Conservation (phyloP, 2,329 filamentous ascomycete species). For the Colletotrichum lentis region DNA sequence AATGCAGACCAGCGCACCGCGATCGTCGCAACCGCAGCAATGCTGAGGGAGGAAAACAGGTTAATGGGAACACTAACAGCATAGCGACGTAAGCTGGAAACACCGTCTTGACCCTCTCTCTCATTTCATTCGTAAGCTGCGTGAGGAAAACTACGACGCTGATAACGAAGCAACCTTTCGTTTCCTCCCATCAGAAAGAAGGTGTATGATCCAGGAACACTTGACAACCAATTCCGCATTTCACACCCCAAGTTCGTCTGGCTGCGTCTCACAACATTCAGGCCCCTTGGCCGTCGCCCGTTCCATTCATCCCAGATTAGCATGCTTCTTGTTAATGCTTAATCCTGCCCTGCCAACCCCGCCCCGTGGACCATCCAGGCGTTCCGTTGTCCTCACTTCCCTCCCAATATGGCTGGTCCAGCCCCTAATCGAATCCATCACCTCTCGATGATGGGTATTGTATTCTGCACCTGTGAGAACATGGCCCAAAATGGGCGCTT, state of each 20-base stretch:
- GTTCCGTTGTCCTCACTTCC: background rate
- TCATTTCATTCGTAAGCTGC: slow-evolving; percentile 17
- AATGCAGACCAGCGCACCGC: slow-evolving; percentile 12
- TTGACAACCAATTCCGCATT: background rate
- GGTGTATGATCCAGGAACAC: background rate
- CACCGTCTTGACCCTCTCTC: background rate
- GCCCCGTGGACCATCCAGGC: slow-evolving; percentile 1
- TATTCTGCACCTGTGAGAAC: background rate
- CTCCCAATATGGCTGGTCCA: background rate
- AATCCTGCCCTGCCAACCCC: slow-evolving; percentile 14
- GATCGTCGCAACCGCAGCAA: background rate
- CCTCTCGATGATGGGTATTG: background rate
- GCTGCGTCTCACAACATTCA: background rate
- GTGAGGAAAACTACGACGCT: slow-evolving; percentile 5
- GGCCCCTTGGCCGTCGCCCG: slow-evolving; percentile 11
- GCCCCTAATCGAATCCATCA: background rate
- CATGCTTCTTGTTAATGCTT: slow-evolving; percentile 32
- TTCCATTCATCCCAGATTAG: slow-evolving; percentile 23
- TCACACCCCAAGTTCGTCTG: slow-evolving; percentile 6
- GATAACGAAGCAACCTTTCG: slow-evolving; percentile 17
- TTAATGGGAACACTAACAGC: too few species aligned
- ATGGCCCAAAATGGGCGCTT: background rate
- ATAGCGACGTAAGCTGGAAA: background rate
- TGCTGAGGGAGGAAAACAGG: background rate
- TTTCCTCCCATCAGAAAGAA: background rate